Percentiles rank a stretch among this genome's conserved stretches.
Evolutionary conservation across 2,329 filamentous ascomycete genomes (phyloP).

Genomic region (Tolypocladium paradoxum): DNA sequence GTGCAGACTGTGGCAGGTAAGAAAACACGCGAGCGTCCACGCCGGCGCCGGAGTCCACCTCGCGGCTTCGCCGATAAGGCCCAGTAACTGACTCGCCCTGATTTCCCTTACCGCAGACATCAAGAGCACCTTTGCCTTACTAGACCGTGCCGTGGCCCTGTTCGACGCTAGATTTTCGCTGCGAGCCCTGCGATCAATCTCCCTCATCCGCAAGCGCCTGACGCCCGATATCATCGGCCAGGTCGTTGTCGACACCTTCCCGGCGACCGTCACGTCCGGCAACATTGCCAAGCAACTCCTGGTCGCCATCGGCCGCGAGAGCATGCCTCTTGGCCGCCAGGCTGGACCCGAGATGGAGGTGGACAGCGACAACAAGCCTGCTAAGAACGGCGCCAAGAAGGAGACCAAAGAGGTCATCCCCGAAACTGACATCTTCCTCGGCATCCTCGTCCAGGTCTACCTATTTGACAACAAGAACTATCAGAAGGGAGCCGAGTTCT

Average conservation of each 20-base stretch:
- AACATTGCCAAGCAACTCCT: constrained; percentile 60
- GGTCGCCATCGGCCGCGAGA: constrained; percentile 55
- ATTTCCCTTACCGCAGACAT: constrained; percentile 55
- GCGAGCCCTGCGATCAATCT: constrained; percentile 87
- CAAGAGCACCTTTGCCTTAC: constrained; percentile 81
- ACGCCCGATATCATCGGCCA: constrained; percentile 71
- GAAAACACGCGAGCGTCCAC: constrained; percentile 8
- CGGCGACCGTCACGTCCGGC: constrained; percentile 48
- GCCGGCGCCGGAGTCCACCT: not conserved
- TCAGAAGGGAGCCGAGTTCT: constrained; percentile 75
- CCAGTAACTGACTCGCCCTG: constrained; percentile 7
- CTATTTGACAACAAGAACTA: constrained; percentile 78
- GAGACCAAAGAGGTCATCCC: constrained; percentile 67
- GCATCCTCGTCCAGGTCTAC: constrained; percentile 77
- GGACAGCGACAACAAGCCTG: constrained; percentile 47
- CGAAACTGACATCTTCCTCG: constrained; percentile 81
- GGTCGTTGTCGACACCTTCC: constrained; percentile 72
- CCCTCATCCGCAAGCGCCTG: constrained; percentile 85
- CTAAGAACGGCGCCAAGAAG: constrained; percentile 51
- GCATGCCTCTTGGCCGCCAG: constrained; percentile 50
- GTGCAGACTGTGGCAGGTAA: constrained; percentile 50
- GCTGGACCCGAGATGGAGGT: constrained; percentile 60
- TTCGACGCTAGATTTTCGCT: constrained; percentile 96
- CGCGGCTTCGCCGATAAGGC: not conserved
- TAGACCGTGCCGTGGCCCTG: constrained; percentile 82